Conservation (phyloP, 1,139 yeast genomes). For the Spathaspora sp. region DNA sequence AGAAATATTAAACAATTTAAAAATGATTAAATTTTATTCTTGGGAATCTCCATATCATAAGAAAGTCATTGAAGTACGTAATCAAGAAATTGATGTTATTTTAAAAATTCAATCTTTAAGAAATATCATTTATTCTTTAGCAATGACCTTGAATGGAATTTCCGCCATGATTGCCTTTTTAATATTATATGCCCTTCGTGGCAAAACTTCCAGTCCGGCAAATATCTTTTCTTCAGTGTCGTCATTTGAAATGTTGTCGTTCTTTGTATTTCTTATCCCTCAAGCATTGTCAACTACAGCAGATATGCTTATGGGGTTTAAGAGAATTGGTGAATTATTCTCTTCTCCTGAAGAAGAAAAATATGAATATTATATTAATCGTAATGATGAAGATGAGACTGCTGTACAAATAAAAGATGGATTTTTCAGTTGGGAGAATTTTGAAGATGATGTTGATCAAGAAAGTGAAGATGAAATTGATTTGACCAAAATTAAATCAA, state of each 20-base stretch:
- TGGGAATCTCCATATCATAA: slow-evolving; percentile 62
- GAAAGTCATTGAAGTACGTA: slow-evolving; percentile 42
- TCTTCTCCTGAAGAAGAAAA: slow-evolving; percentile 18
- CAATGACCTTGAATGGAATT: slow-evolving; percentile 58
- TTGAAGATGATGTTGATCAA: slow-evolving; percentile 26
- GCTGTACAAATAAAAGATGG: slow-evolving; percentile 31
- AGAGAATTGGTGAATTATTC: slow-evolving; percentile 57
- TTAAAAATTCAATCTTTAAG: slow-evolving; percentile 51
- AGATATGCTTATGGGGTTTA: slow-evolving; percentile 62
- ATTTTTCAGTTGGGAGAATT: slow-evolving; percentile 41
- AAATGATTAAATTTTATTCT: slow-evolving; percentile 64
- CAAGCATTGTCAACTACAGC: slow-evolving; percentile 63
- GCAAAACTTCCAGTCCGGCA: slow-evolving; percentile 55
- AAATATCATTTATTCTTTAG: slow-evolving; percentile 55
- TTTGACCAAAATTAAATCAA: slow-evolving; percentile 5
- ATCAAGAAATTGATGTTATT: slow-evolving; percentile 46
- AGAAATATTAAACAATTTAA: slow-evolving; percentile 64
- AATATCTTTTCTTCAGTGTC: slow-evolving; percentile 75
- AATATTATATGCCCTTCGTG: slow-evolving; percentile 51
- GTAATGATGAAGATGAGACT: slow-evolving; percentile 23
- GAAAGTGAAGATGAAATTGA: slow-evolving; percentile 9
- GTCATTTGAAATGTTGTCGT: slow-evolving; percentile 56
- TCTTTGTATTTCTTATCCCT: slow-evolving; percentile 59
- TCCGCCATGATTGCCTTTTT: slow-evolving; percentile 72
- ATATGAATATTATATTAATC: slow-evolving; percentile 24